phyloP scores from a whole-genome alignment of 352 stramenopile genomes.

The Phytophthora litchii region DNA sequence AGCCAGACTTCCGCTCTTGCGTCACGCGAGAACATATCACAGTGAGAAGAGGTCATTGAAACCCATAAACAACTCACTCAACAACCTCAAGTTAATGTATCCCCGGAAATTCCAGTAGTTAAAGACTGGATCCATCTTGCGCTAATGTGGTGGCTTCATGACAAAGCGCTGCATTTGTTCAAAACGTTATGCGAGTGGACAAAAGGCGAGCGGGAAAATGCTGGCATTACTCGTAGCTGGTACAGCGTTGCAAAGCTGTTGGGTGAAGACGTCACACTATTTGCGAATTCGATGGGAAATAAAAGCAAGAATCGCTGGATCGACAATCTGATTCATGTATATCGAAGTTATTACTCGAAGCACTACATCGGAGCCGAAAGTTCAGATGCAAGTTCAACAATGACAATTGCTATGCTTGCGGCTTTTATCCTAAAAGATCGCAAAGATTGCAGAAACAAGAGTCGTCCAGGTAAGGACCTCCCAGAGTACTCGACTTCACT shows the following conservation, averaged over 20 bases:
- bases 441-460: neutral
- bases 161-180: conserved; percentile 3
- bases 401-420: neutral
- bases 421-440: neutral
- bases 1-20: neutral
- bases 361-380: neutral
- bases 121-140: conserved; percentile 4
- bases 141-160: conserved; percentile 2
- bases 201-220: neutral
- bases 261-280: too few relatives aligned
- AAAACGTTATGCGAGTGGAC: conserved; percentile 4
- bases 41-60: neutral
- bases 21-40: neutral
- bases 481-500: neutral
- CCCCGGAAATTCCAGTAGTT: neutral
- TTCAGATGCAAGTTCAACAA: neutral
- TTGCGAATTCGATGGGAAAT: neutral
- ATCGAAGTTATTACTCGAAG: conserved; percentile 2
- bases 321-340: neutral
- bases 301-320: neutral
- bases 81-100: neutral
- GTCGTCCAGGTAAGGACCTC: neutral
- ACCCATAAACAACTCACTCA: neutral
- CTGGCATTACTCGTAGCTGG: neutral
- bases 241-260: too few relatives aligned